A percentile compares a stretch with the other conserved stretches of the same genome.
Evolutionary conservation across 495 filamentous ascomycete genomes (phyloP).

Genomic region (Halenospora varia): DNA sequence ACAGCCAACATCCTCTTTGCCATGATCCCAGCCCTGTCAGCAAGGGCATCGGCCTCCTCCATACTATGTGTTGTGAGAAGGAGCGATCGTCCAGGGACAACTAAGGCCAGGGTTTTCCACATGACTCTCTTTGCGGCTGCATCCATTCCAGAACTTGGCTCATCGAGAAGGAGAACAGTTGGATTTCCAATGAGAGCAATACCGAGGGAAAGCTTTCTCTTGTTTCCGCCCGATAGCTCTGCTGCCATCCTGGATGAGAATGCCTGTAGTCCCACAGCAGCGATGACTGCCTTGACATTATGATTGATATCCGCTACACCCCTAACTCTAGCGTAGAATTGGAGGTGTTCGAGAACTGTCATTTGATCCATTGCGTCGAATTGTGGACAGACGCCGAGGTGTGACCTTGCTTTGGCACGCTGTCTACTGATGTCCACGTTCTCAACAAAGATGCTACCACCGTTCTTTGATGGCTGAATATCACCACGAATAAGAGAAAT

Average conservation of each 20-base stretch:
- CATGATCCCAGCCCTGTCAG: constrained; percentile 65
- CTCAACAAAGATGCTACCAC: constrained; percentile 70
- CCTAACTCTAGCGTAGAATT: constrained; percentile 68
- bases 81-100: constrained; percentile 56
- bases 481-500: constrained; percentile 86
- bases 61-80: constrained; percentile 74
- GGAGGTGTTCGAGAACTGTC: constrained; percentile 66
- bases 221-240: constrained; percentile 69
- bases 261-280: constrained; percentile 54
- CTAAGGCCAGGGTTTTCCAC: constrained; percentile 63
- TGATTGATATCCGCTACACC: constrained; percentile 60
- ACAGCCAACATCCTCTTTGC: constrained; percentile 68
- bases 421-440: constrained; percentile 60
- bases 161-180: constrained; percentile 66
- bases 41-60: constrained; percentile 77
- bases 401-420: constrained; percentile 59
- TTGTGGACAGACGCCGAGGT: constrained; percentile 77
- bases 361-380: constrained; percentile 66
- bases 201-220: constrained; percentile 67
- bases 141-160: constrained; percentile 66
- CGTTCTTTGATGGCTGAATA: constrained; percentile 53
- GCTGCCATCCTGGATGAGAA: constrained; percentile 59
- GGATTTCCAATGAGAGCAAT: constrained; percentile 77
- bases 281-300: constrained; percentile 56
- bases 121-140: constrained; percentile 70